Percentiles rank a stretch among this genome's conserved stretches.
Evolutionary conservation across 768 basidiomycete genomes (phyloP).

Genomic region (Cyclocybe aegerita): DNA sequence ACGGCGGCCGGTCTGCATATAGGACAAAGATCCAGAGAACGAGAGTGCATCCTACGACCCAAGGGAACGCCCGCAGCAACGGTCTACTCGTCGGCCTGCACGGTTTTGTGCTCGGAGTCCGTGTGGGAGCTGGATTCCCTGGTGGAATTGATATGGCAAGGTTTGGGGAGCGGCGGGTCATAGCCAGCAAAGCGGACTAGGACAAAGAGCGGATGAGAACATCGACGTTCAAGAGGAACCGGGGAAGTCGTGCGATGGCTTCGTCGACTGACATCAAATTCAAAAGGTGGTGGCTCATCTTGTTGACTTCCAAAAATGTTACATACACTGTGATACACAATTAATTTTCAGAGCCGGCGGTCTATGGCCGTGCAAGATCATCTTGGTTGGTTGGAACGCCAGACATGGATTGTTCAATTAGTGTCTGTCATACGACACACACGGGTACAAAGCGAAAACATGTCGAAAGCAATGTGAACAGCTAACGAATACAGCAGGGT

Average conservation of each 20-base stretch:
- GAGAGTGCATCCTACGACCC: slow-evolving; percentile 16
- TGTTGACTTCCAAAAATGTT: too few relatives aligned
- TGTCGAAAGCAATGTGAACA: too few relatives aligned
- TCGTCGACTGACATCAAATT: background rate
- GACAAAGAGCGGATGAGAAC: slow-evolving; percentile 3
- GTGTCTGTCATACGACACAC: slow-evolving; percentile 45
- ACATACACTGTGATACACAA: too few relatives aligned
- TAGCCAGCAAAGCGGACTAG: slow-evolving; percentile 2
- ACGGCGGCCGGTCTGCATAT: slow-evolving; percentile 7
- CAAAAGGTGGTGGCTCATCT: background rate
- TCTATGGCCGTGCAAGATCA: slow-evolving; percentile 11
- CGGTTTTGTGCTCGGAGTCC: background rate
- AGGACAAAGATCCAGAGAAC: slow-evolving; percentile 19
- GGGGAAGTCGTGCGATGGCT: too few relatives aligned
- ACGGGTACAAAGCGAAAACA: too few relatives aligned
- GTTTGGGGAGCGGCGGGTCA: slow-evolving; percentile 9
- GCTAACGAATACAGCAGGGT: too few relatives aligned
- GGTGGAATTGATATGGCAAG: slow-evolving; percentile 17
- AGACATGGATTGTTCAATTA: too few relatives aligned
- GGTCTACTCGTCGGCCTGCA: slow-evolving; percentile 15
- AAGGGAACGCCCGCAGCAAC: slow-evolving; percentile 23
- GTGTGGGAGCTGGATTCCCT: slow-evolving; percentile 1
- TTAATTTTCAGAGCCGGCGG: too few relatives aligned
- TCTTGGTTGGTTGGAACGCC: too few relatives aligned
- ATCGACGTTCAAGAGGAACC: too few relatives aligned